phyloP scores from a whole-genome alignment of 129 eudicot species.

The Sambucus nigra region DNA sequence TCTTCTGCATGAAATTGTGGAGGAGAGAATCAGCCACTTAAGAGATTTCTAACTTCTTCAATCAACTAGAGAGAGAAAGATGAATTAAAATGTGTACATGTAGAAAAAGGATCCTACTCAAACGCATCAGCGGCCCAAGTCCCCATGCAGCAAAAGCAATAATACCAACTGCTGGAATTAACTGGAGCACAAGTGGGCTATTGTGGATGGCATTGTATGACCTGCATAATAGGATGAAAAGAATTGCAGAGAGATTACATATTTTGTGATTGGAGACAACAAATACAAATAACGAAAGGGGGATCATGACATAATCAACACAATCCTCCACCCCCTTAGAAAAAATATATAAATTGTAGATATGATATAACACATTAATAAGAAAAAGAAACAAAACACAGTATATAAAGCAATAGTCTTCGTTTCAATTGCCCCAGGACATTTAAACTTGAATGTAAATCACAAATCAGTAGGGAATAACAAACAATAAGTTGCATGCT shows the following conservation, averaged over 20 bases:
- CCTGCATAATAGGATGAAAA: constrained; percentile 28
- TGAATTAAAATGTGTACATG: constrained; percentile 29
- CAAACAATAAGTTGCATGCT: too few relatives aligned
- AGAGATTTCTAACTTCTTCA: not conserved
- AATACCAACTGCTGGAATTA: constrained; percentile 66
- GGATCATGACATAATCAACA: too few relatives aligned
- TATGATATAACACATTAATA: not conserved
- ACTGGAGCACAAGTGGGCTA: constrained; percentile 39
- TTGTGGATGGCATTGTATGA: constrained; percentile 41
- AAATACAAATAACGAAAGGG: not conserved
- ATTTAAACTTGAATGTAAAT: not conserved
- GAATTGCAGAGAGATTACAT: not conserved
- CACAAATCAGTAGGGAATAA: too few relatives aligned
- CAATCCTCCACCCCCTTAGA: too few relatives aligned
- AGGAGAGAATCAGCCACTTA: constrained; percentile 11
- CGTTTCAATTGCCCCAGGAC: too few relatives aligned
- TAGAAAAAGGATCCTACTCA: constrained; percentile 41
- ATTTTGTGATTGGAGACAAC: not conserved
- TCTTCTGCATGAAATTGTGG: constrained; percentile 40
- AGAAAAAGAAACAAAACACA: too few relatives aligned
- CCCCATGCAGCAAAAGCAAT: constrained; percentile 78
- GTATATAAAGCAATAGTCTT: too few relatives aligned
- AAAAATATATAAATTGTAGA: not conserved
- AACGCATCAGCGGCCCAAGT: constrained; percentile 50
- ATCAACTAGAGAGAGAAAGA: constrained; percentile 7